These are phyloP conservation scores for Lecanicillium sp. DNA, from an alignment of 2,329 filamentous ascomycete genomes.

Conservation along the genomic window DNA sequence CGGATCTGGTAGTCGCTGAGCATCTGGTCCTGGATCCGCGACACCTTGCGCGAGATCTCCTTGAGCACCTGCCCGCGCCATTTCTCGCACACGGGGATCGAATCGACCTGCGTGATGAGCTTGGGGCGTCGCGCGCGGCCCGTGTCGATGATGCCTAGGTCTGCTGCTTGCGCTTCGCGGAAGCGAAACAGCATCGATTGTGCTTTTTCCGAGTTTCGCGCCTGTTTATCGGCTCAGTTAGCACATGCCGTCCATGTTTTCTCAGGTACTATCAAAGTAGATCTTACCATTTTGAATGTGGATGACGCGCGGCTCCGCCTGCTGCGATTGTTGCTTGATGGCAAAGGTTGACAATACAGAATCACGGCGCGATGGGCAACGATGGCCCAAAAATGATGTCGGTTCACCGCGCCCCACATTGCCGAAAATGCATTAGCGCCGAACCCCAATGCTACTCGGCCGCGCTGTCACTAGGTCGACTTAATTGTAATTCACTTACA, in stretches of 20 bases:
- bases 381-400: too few relatives aligned
- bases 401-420: too few relatives aligned
- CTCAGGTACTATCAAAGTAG: background rate
- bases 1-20: slow-evolving; percentile 96
- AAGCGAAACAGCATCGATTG: slow-evolving; percentile 99
- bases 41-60: slow-evolving; percentile 94
- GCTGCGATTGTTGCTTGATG: too few relatives aligned
- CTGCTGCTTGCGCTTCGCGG: slow-evolving; percentile 91
- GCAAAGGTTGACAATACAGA: too few relatives aligned
- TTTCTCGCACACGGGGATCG: slow-evolving; percentile 85
- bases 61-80: slow-evolving; percentile 97
- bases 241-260: background rate
- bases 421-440: too few relatives aligned
- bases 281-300: slow-evolving; percentile 18
- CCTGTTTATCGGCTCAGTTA: slow-evolving; percentile 42
- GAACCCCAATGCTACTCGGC: too few relatives aligned
- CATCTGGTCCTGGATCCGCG: slow-evolving; percentile 83
- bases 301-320: background rate
- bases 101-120: slow-evolving; percentile 77
- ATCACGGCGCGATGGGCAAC: too few relatives aligned
- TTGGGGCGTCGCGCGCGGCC: slow-evolving; percentile 85
- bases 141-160: slow-evolving; percentile 91
- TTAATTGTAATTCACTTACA: too few relatives aligned
- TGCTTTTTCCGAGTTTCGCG: slow-evolving; percentile 95
- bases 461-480: too few relatives aligned